Evolutionary conservation across 2,329 filamentous ascomycete species (phyloP).

Genomic region (Aspergillus pseudoterreus): DNA sequence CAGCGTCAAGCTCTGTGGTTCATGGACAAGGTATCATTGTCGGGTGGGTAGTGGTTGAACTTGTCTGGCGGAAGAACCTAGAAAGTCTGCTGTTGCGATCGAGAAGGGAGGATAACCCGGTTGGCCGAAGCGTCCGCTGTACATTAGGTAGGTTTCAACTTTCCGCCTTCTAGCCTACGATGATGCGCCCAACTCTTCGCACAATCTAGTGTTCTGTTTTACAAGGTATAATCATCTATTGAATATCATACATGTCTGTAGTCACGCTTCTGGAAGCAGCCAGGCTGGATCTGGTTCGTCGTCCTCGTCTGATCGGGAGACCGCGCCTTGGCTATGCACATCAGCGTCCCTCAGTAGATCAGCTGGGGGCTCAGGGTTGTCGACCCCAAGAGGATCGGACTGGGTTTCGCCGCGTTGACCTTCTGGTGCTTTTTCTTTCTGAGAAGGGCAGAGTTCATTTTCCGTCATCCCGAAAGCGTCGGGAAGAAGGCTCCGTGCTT

Average conservation of each 20-base stretch:
- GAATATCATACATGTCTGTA: not conserved
- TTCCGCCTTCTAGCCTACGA: too few relatives aligned
- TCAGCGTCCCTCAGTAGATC: constrained; percentile 32
- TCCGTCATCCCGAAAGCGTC: constrained; percentile 28
- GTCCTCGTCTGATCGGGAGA: constrained; percentile 31
- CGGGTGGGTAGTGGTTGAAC: not conserved
- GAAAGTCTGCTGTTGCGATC: too few relatives aligned
- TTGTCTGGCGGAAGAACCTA: not conserved
- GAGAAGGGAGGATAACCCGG: too few relatives aligned
- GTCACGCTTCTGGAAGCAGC: constrained; percentile 31
- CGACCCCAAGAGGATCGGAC: constrained; percentile 21
- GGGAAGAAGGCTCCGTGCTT: constrained; percentile 36
- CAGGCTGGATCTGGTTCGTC: constrained; percentile 44
- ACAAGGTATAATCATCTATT: not conserved
- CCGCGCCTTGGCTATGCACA: constrained; percentile 16
- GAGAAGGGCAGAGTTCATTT: constrained; percentile 12
- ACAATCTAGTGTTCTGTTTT: not conserved
- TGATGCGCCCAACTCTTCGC: not conserved
- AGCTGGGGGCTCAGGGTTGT: constrained; percentile 34
- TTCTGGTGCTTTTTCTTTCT: constrained; percentile 3
- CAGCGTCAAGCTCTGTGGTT: not conserved
- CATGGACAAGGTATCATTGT: not conserved
- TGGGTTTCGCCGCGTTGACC: constrained; percentile 8
- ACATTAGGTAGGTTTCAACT: too few relatives aligned
- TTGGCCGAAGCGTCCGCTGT: too few relatives aligned